Evolutionary conservation across 495 filamentous ascomycete species (phyloP).

Genomic region (Neurospora sp.): DNA sequence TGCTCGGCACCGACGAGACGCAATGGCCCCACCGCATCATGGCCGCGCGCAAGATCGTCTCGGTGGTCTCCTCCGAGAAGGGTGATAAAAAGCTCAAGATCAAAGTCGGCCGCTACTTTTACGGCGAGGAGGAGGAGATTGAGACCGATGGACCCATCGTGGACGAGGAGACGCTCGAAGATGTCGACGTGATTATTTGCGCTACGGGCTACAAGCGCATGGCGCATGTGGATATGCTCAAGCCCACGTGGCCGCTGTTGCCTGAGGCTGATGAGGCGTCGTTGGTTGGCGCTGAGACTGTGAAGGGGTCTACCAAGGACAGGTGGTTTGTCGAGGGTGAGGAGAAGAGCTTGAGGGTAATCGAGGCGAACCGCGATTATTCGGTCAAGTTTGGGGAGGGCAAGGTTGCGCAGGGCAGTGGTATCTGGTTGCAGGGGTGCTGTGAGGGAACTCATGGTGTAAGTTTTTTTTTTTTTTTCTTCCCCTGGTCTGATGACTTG

Average conservation of each 20-base stretch:
- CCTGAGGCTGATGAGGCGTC: conserved; percentile 26
- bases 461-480: conserved; percentile 25
- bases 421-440: conserved; percentile 91
- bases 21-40: conserved; percentile 77
- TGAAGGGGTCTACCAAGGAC: conserved; percentile 8
- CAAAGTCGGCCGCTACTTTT: conserved; percentile 33
- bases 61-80: conserved; percentile 41
- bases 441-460: conserved; percentile 88
- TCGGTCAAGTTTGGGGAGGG: conserved; percentile 53
- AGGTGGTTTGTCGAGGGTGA: conserved; percentile 20
- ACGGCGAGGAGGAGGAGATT: conserved; percentile 13
- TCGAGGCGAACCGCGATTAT: conserved; percentile 54
- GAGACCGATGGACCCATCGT: conserved; percentile 18
- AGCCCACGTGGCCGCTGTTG: conserved; percentile 51
- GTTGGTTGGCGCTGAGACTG: background rate
- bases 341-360: conserved; percentile 9
- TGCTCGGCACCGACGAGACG: conserved; percentile 50
- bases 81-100: conserved; percentile 25
- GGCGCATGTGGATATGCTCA: conserved; percentile 68
- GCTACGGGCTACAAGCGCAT: conserved; percentile 80
- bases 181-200: conserved; percentile 71
- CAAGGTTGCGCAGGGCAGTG: conserved; percentile 54
- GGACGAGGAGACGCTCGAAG: conserved; percentile 42
- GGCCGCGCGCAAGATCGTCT: conserved; percentile 49
- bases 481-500: background rate